These are phyloP conservation scores for Phytopythium chamaehyphon DNA, from an alignment of 352 stramenopile genomes.

Conservation along the genomic window DNA sequence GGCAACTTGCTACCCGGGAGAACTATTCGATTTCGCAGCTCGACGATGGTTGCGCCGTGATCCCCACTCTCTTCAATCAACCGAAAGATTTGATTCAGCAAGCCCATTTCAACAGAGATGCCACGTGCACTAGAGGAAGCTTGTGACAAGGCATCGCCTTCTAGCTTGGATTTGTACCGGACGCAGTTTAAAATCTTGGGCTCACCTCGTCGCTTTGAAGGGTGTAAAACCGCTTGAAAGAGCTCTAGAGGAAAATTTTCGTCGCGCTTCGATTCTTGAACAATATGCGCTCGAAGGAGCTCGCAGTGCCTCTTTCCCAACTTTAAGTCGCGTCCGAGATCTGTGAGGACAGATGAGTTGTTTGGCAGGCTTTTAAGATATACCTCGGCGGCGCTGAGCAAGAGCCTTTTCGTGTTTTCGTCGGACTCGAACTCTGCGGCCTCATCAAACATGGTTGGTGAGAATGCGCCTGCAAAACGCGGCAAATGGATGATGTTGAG, in stretches of 20 bases:
- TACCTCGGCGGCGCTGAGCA: constrained; percentile 43
- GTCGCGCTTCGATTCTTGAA: constrained; percentile 63
- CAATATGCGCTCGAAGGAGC: constrained; percentile 54
- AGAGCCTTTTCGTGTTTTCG: constrained; percentile 66
- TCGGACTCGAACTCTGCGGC: constrained; percentile 80
- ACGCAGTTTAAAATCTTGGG: constrained; percentile 82
- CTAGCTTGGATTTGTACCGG: constrained; percentile 44
- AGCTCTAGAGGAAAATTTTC: constrained; percentile 58
- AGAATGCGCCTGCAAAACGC: constrained; percentile 57
- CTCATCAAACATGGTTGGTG: constrained; percentile 59
- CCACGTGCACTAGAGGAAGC: constrained; percentile 17
- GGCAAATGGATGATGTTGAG: constrained; percentile 82
- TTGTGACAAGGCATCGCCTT: constrained; percentile 1
- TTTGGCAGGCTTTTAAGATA: constrained; percentile 62
- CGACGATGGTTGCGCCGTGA: constrained; percentile 65
- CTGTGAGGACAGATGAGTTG: constrained; percentile 59
- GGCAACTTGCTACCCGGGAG: constrained; percentile 72
- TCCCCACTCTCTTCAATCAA: constrained; percentile 66
- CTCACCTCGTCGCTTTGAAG: constrained; percentile 41
- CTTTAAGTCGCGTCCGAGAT: constrained; percentile 61
- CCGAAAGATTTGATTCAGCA: constrained; percentile 67
- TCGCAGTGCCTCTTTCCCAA: constrained; percentile 72
- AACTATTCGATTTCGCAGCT: constrained; percentile 66
- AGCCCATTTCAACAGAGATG: constrained; percentile 58
- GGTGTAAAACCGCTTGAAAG: constrained; percentile 71